Conservation (phyloP, 805 yeast genomes). For the Cyberlindnera samutprakarnensis region DNA sequence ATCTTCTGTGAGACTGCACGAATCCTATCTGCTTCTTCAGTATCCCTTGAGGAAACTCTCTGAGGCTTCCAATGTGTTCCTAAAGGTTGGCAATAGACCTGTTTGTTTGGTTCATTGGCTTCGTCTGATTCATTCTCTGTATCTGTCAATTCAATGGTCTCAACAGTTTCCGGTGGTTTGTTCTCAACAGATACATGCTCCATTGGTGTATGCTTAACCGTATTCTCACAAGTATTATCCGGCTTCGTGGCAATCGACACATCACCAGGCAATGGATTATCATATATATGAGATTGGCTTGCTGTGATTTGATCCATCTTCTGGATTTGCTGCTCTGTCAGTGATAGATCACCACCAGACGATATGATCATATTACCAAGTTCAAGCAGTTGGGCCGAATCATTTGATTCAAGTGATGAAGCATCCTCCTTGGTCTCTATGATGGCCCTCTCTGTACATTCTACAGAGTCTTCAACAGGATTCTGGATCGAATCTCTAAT, state of each 20-base stretch:
- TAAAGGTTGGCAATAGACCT: constrained; percentile 4
- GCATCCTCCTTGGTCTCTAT: too few species aligned
- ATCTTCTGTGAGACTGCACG: constrained; percentile 5
- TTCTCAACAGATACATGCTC: too few species aligned
- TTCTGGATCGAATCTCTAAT: constrained; percentile 12
- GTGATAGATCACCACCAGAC: constrained; percentile 8
- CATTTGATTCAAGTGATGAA: constrained; percentile 3
- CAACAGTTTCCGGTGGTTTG: too few species aligned
- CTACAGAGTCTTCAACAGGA: too few species aligned
- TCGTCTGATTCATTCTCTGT: too few species aligned
- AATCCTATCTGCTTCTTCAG: constrained; percentile 14
- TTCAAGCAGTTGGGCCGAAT: constrained; percentile 11
- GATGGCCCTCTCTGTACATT: too few species aligned
- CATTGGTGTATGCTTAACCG: too few species aligned
- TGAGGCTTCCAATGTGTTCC: constrained; percentile 15
- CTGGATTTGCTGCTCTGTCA: constrained; percentile 4
- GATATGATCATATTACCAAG: constrained; percentile 14
- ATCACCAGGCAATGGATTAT: too few species aligned
- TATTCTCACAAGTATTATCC: too few species aligned
- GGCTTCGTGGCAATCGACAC: too few species aligned
- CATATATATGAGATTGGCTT: constrained; percentile 10
- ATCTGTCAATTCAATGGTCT: too few species aligned
- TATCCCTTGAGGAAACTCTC: constrained; percentile 10
- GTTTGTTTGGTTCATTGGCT: too few species aligned
- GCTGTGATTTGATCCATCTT: constrained; percentile 13